Evolutionary conservation across 176 grass and related monocot genomes (phyloP).

Genomic region (Urochloa ruziziensis): DNA sequence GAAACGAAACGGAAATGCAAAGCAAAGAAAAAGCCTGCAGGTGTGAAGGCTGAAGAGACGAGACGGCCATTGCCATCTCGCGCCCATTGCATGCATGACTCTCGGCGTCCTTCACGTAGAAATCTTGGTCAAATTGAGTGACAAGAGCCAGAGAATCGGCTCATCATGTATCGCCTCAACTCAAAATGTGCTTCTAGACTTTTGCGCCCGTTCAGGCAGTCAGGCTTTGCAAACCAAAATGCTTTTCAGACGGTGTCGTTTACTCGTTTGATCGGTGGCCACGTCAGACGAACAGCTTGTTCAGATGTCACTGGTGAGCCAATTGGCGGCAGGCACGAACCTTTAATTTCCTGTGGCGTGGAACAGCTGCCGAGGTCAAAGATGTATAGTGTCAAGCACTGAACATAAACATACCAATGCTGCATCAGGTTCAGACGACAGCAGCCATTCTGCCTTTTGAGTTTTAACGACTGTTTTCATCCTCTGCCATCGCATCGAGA

Average conservation of each 20-base stretch:
- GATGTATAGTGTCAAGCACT: not conserved
- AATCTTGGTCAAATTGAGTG: not conserved
- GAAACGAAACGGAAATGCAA: not conserved
- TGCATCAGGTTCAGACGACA: not conserved
- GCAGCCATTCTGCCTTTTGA: not conserved
- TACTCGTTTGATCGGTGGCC: too few relatives aligned
- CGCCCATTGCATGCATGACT: not conserved
- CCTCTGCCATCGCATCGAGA: not conserved
- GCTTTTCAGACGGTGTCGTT: not conserved
- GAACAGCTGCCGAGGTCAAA: not conserved
- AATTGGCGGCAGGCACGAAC: not conserved
- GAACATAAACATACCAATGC: not conserved
- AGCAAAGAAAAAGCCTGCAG: conserved; percentile 7
- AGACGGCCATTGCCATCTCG: not conserved
- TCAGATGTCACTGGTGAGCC: not conserved
- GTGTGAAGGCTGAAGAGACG: not conserved
- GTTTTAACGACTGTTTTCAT: not conserved
- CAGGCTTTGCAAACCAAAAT: not conserved
- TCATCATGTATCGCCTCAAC: not conserved
- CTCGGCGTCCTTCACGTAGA: conserved; percentile 6
- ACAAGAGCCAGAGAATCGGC: not conserved
- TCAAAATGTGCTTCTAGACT: not conserved
- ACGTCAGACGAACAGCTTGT: not conserved
- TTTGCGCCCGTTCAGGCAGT: not conserved
- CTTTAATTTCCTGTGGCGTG: not conserved